Evolutionary conservation across 2,329 filamentous ascomycete genomes (phyloP).

Genomic region (Hyphodiscus sp.): DNA sequence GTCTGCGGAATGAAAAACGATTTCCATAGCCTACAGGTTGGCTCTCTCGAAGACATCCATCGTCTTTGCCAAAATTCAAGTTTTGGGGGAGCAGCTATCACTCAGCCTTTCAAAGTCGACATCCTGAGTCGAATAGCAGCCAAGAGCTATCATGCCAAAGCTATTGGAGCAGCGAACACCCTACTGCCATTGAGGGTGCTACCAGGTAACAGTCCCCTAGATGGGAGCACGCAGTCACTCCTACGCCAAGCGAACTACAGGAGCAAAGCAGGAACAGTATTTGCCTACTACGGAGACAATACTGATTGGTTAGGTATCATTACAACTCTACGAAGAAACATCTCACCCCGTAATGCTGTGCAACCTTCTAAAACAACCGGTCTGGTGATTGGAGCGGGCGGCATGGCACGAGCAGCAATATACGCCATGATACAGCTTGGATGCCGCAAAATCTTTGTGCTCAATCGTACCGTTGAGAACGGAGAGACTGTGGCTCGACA

Average conservation of each 20-base stretch:
- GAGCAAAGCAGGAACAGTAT: constrained; percentile 59
- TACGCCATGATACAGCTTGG: constrained; percentile 75
- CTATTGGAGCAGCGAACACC: constrained; percentile 72
- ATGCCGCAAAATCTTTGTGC: constrained; percentile 68
- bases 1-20: constrained; percentile 62
- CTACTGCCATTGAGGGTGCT: constrained; percentile 58
- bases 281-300: constrained; percentile 70
- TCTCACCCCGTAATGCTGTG: constrained; percentile 66
- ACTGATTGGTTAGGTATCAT: constrained; percentile 78
- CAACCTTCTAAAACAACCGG: constrained; percentile 40
- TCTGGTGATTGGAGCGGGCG: constrained; percentile 59
- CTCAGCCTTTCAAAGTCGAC: constrained; percentile 68
- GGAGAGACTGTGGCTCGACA: constrained; percentile 62
- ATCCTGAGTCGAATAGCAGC: constrained; percentile 58
- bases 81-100: constrained; percentile 68
- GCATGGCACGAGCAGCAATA: constrained; percentile 72
- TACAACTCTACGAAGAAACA: constrained; percentile 63
- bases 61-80: constrained; percentile 56
- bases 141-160: constrained; percentile 64
- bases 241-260: constrained; percentile 40
- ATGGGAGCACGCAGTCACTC: constrained; percentile 37
- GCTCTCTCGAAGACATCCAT: constrained; percentile 55
- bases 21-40: constrained; percentile 58
- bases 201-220: constrained; percentile 36
- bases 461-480: constrained; percentile 60